Base-by-base conservation (phyloP, 495 filamentous ascomycete genomes). In the Cercophora newfieldiana region DNA sequence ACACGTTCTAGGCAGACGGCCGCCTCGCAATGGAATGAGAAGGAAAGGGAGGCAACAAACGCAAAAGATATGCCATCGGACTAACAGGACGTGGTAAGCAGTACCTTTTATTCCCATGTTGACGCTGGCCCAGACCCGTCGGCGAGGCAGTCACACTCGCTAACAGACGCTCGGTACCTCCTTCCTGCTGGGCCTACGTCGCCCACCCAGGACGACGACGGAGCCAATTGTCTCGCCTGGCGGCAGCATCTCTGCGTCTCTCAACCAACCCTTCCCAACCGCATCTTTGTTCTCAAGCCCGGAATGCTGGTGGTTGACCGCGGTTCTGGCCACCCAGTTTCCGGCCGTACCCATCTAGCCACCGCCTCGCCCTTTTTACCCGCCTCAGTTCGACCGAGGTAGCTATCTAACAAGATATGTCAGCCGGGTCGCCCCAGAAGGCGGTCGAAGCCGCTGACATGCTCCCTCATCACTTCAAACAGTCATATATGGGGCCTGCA, bases 1-100 rank as follows among this genome's bases (percentile, higher is more conserved):
- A 26, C 31, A 37, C 53, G 12, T 16, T 47, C 63, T 59, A 75
- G 72, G 74, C 74, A 72, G 72, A 67, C 64, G 47, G 59, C 51
- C 63, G 72, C 59, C 63, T 67, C 71, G 69, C 68, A 70, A 70
- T 49, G 31, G 50, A 26, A 51, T 58, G 51, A 30, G 51, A 64
- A 57, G 47, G 50, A 37, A 54, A 19, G 56, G 62, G n/a, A 22
- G 65, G 53, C 68, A 57, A 59, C 29, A 50, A 56, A 57, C 56
- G 50, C 28, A 18, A 62, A 25, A 28, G 10, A 28, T 65, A 63
- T 50, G 62, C 61, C 50, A 48, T 31, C 4, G 56, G 28, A 25
- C 62, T 74, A 74, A 75, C 71, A 75, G 66, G 62, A 58, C 65
- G 59, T 58, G 71, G 71, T 70, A 66, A 69, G 69, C 44, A 66